Base-by-base conservation (phyloP, 139 green algal genomes). In the Auxenochlorella pyrenoidosa region DNA sequence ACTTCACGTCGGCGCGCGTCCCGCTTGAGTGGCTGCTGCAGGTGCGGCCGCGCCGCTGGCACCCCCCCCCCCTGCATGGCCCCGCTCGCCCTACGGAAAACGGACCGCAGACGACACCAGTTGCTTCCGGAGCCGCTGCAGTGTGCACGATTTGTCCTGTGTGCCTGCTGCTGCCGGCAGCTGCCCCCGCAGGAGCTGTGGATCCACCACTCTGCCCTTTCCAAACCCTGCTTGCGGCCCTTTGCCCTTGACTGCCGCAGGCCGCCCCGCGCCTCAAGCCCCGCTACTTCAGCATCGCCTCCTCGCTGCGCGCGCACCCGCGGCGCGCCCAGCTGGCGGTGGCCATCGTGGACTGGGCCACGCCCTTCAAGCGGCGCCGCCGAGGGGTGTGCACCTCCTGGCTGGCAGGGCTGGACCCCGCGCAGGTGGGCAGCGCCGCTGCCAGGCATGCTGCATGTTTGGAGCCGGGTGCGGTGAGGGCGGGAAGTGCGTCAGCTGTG, bases 241-340 rank as follows among this genome's bases (percentile, higher is more conserved):
- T 12, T 13, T 47, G 70, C 60, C 60, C 60, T 32, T n/a, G 8
- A 26, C 68, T n/a, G 68, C 68, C n/a, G n/a, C 76, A 79, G 90
- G 82, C 36, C 0, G 88, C 83, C 5, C 97, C 97, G 0, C 92
- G 88, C 32, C 93, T 99, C 38, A 86, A 90, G 59, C 95, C 97
- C 3, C 93, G 97, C n/a, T 91, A 92, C 65, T 99, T 99, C 89
- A 98, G 95, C 41, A 94, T 98, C 58, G 93, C 96, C 18, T 98
- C 94, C 40, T 95, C 94, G 22, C 92, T 82, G 2, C 18, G 18
- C 3, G 87, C 91, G 26, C 94, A 98, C 86, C 92, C 91, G 0
- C 32, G 73, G 19, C 65, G 86, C 15, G 91, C 88, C 18, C 93
- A 98, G 82, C 71, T 99, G 18, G 94, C 94, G 0, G 93, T 95